phyloP scores from a whole-genome alignment of 169 alveolate genomes.

The Theileria annulata region DNA sequence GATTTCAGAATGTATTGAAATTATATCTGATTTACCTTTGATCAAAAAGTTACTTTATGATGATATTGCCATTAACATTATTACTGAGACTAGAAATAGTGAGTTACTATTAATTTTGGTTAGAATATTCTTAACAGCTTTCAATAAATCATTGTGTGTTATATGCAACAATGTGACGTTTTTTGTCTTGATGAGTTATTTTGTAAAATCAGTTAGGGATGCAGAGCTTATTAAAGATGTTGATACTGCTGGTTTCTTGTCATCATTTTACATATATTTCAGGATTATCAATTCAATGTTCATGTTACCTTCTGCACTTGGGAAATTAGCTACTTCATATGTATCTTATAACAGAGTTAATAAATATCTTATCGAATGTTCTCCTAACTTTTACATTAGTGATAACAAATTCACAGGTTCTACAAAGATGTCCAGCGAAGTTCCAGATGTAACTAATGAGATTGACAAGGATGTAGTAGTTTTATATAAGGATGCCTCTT shows the following conservation, averaged over 20 bases:
- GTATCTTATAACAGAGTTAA: slow-evolving; percentile 30
- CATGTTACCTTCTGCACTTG: slow-evolving; percentile 24
- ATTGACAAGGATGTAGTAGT: slow-evolving; percentile 23
- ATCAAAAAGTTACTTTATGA: slow-evolving; percentile 25
- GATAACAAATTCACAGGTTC: slow-evolving; percentile 5
- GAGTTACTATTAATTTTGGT: slow-evolving; percentile 34
- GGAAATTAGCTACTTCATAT: slow-evolving; percentile 1
- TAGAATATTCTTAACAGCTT: slow-evolving; percentile 3
- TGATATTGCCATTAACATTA: slow-evolving; percentile 45
- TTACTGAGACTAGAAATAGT: slow-evolving; percentile 33
- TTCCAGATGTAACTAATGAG: not conserved
- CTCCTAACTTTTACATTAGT: slow-evolving; percentile 47
- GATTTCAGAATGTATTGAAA: slow-evolving; percentile 20
- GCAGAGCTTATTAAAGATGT: slow-evolving; percentile 13
- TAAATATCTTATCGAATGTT: slow-evolving; percentile 16
- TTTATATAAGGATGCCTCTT: slow-evolving; percentile 12
- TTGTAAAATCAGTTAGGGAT: not conserved
- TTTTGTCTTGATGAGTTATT: not conserved
- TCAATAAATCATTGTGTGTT: slow-evolving; percentile 5
- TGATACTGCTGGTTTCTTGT: slow-evolving; percentile 15
- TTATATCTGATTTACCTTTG: slow-evolving; percentile 15
- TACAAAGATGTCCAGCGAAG: not conserved
- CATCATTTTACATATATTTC: slow-evolving; percentile 8
- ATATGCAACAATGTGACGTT: not conserved
- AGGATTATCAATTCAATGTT: slow-evolving; percentile 27